Percentiles rank a stretch among this genome's conserved stretches.
phyloP scores from a whole-genome alignment of 169 alveolate genomes.

The Eimeria nieschulzi region DNA sequence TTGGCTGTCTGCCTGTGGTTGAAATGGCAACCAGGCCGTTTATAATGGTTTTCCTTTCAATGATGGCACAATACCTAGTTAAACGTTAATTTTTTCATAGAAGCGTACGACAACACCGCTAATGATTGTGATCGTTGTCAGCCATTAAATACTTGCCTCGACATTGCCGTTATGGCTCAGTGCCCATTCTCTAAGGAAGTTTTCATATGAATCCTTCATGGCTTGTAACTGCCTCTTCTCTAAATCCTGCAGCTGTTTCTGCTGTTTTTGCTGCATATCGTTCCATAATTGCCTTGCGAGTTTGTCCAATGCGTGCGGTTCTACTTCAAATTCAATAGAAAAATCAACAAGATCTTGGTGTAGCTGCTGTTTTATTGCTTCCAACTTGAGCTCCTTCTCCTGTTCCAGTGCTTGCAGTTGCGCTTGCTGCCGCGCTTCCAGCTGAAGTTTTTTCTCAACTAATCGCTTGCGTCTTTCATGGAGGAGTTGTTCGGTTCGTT shows the following conservation, averaged over 20 bases:
- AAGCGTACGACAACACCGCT: too few species aligned
- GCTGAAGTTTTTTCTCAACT: constrained; percentile 47
- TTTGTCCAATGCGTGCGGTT: constrained; percentile 63
- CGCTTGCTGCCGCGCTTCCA: constrained; percentile 31
- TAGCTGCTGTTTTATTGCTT: constrained; percentile 34
- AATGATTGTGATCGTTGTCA: background rate
- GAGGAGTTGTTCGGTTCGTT: constrained; percentile 48
- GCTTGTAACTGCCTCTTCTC: constrained; percentile 35
- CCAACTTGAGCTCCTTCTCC: constrained; percentile 38
- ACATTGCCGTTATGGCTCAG: constrained; percentile 27
- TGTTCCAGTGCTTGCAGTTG: constrained; percentile 38
- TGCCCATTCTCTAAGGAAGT: constrained; percentile 25
- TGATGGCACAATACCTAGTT: too few species aligned
- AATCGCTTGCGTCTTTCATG: constrained; percentile 54
- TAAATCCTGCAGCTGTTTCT: constrained; percentile 50
- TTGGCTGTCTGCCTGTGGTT: constrained; percentile 46
- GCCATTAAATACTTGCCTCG: background rate
- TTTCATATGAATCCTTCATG: constrained; percentile 29
- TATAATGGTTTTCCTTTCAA: too few species aligned
- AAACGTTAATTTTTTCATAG: too few species aligned
- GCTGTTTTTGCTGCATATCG: constrained; percentile 32
- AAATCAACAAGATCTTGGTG: constrained; percentile 56
- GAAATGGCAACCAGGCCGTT: too few species aligned
- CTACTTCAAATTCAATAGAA: constrained; percentile 61
- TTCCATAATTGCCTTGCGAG: constrained; percentile 57